A percentile compares a stretch with the other conserved stretches of the same genome.
Conservation (phyloP, 805 yeast genomes). For the Debaryomyces hansenii region DNA sequence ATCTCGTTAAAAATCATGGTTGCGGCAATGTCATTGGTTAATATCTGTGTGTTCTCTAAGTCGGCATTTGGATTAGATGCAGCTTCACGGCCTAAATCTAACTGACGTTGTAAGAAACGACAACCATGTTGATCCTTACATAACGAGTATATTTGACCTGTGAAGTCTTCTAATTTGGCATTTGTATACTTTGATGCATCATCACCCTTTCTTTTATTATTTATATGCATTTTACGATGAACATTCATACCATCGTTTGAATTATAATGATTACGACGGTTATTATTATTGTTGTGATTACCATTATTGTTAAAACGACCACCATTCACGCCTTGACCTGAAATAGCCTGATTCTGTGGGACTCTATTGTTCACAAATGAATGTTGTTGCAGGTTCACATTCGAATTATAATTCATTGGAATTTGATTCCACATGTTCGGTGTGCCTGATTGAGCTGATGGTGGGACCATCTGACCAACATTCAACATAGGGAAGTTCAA, state of each 20-base stretch:
- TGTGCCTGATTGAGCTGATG: not conserved
- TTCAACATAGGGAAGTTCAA: constrained; percentile 2
- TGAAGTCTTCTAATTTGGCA: constrained; percentile 66
- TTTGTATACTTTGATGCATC: constrained; percentile 70
- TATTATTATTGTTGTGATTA: constrained; percentile 7
- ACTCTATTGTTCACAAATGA: constrained; percentile 1
- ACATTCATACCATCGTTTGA: constrained; percentile 32
- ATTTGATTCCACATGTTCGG: constrained; percentile 19
- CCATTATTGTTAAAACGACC: not conserved
- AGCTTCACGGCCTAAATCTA: constrained; percentile 57
- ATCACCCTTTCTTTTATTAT: constrained; percentile 48
- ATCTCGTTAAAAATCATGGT: constrained; percentile 81
- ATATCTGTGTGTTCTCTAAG: constrained; percentile 9
- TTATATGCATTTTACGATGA: constrained; percentile 41
- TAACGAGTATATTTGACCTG: constrained; percentile 71
- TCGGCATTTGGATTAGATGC: constrained; percentile 7
- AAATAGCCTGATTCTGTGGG: not conserved
- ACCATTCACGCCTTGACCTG: not conserved
- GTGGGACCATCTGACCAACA: constrained; percentile 4
- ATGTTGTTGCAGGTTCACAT: not conserved
- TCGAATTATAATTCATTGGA: not conserved
- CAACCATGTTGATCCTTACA: constrained; percentile 98
- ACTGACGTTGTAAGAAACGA: constrained; percentile 83
- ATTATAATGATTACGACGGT: constrained; percentile 6
- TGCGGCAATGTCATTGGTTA: constrained; percentile 51